phyloP scores from a whole-genome alignment of 2,329 filamentous ascomycete genomes.

The Sporothrix brasiliensis region DNA sequence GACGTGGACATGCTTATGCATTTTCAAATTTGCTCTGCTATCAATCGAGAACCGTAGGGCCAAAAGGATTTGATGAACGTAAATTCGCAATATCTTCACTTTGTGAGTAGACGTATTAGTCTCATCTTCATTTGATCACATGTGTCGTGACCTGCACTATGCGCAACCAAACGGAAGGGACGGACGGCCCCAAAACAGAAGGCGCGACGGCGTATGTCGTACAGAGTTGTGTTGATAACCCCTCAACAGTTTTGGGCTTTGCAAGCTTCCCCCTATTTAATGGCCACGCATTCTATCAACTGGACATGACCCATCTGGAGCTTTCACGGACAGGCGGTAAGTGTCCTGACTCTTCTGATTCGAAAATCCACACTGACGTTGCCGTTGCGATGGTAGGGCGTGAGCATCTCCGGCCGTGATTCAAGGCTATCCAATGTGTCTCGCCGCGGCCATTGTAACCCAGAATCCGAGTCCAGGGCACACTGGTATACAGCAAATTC shows the following conservation, averaged over 20 bases:
- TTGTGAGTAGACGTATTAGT: background rate
- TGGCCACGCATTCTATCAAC: background rate
- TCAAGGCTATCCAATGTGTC: no score
- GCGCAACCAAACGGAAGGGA: background rate
- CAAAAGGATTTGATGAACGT: no score
- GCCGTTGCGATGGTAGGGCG: no score
- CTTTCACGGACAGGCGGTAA: background rate
- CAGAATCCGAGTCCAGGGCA: no score
- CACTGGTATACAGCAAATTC: no score
- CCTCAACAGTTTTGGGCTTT: background rate
- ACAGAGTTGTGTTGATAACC: background rate
- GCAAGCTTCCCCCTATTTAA: background rate
- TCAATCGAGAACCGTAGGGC: no score
- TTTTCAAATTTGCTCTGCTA: no score
- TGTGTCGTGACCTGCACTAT: background rate
- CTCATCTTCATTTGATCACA: background rate
- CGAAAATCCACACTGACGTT: no score
- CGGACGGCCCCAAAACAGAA: background rate
- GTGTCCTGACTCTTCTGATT: background rate
- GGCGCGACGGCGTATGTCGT: background rate
- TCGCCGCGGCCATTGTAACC: no score
- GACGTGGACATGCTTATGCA: no score
- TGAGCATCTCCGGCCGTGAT: no score
- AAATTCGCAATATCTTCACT: no score
- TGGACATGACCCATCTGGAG: background rate